Conservation (phyloP, 1,284 basidiomycete species). For the Pseudozyma sp. region DNA sequence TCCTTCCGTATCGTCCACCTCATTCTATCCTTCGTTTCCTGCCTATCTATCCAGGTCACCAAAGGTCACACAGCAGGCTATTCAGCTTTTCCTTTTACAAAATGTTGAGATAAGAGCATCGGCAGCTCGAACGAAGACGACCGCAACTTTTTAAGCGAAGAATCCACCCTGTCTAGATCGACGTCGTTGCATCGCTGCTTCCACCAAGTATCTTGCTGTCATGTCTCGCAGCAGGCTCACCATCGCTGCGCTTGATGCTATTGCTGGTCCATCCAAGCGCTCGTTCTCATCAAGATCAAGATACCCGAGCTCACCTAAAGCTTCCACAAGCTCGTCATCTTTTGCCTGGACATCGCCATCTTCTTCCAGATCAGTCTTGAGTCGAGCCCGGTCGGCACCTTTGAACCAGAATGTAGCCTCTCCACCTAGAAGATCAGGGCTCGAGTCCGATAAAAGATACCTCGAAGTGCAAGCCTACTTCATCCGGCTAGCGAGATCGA, state of each 20-base stretch:
- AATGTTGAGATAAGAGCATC: too few relatives aligned
- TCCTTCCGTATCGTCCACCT: too few relatives aligned
- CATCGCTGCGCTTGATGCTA: not conserved
- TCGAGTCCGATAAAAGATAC: slow-evolving; percentile 15
- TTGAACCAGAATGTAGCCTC: not conserved
- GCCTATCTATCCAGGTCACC: not conserved
- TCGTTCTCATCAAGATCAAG: not conserved
- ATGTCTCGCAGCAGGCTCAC: slow-evolving; percentile 19
- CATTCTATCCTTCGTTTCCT: not conserved
- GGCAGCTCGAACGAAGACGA: too few relatives aligned
- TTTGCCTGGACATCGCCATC: not conserved
- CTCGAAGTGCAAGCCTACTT: slow-evolving; percentile 35
- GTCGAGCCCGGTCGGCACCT: not conserved
- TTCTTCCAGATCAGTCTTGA: not conserved
- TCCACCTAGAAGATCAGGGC: not conserved
- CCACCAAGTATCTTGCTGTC: not conserved
- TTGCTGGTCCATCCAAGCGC: not conserved
- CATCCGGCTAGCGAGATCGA: slow-evolving; percentile 4
- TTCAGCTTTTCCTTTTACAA: too few relatives aligned
- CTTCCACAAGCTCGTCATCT: not conserved
- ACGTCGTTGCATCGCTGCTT: not conserved
- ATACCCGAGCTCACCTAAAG: not conserved
- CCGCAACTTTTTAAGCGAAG: too few relatives aligned
- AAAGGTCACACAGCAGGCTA: not conserved
- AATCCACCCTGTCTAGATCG: not conserved